Evolutionary conservation across 345 rosid species (phyloP).

Genomic region (Stellera chamaejasme): DNA sequence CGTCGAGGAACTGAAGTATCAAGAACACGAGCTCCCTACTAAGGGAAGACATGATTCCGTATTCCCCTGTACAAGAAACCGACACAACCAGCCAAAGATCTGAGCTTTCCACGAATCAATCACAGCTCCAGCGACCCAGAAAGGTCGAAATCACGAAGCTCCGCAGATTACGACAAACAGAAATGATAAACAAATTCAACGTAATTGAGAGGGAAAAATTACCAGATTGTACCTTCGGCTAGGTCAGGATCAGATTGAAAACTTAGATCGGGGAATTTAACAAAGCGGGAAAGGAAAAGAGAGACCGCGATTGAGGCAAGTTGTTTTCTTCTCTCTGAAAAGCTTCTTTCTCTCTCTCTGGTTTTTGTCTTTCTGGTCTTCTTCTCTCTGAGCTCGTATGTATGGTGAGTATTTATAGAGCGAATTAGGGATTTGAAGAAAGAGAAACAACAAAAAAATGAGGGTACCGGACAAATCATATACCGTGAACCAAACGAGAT

Average conservation of each 20-base stretch:
- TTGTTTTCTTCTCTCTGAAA: not conserved
- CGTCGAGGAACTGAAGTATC: conserved; percentile 84
- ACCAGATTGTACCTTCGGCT: conserved; percentile 7
- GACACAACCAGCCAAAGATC: conserved; percentile 24
- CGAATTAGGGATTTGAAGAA: conserved; percentile 43
- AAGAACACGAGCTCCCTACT: conserved; percentile 84
- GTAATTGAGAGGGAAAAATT: conserved; percentile 10
- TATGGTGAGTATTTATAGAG: conserved; percentile 37
- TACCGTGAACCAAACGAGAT: conserved; percentile 30
- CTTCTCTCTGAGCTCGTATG: conserved; percentile 11
- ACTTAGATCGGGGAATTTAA: conserved; percentile 30
- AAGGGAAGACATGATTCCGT: conserved; percentile 55
- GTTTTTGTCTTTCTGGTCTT: conserved; percentile 9
- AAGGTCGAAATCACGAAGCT: not conserved
- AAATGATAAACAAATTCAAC: not conserved
- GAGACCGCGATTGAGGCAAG: conserved; percentile 18
- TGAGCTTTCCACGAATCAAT: conserved; percentile 13
- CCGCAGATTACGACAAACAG: conserved; percentile 1
- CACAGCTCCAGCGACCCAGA: conserved; percentile 1
- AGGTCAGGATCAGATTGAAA: conserved; percentile 6
- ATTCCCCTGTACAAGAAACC: conserved; percentile 11
- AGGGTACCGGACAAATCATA: conserved; percentile 26
- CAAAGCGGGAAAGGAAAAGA: conserved; percentile 13
- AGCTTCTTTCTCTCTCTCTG: not conserved
- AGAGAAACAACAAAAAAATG: conserved; percentile 13